Evolutionary conservation across 2,329 filamentous ascomycete species (phyloP).

Genomic region (Didymosphaeria variabile): DNA sequence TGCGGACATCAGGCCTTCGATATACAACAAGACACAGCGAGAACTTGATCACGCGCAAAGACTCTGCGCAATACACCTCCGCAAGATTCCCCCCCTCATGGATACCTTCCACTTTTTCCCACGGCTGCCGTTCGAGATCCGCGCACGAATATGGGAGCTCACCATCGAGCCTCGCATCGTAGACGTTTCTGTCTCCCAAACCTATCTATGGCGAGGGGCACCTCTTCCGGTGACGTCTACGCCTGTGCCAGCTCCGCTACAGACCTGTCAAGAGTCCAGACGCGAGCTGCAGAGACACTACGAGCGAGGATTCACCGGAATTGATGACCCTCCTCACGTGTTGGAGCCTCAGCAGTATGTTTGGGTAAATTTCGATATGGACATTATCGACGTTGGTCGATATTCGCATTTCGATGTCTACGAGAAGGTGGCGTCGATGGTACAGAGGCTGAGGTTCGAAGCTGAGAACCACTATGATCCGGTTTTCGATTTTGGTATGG

Average conservation of each 20-base stretch:
- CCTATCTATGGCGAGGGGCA: neutral
- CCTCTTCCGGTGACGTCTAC: neutral
- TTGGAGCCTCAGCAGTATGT: neutral
- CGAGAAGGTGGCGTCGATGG: neutral
- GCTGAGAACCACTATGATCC: constrained; percentile 1
- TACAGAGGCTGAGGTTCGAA: constrained; percentile 1
- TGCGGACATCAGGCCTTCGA: too few species aligned
- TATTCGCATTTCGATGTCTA: neutral
- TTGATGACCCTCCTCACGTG: neutral
- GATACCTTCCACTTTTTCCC: neutral
- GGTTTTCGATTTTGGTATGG: neutral
- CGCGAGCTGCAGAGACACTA: constrained; percentile 4
- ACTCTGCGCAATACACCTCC: neutral
- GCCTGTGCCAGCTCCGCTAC: constrained; percentile 4
- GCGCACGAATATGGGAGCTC: neutral
- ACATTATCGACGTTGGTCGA: neutral
- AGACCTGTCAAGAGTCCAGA: constrained; percentile 2
- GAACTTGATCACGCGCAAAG: neutral
- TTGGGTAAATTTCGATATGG: neutral
- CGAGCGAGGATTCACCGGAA: neutral
- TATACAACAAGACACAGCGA: too few species aligned
- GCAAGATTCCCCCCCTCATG: neutral
- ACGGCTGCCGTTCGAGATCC: neutral
- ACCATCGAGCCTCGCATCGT: neutral
- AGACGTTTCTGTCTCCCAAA: neutral